Evolutionary conservation across 176 grass and related monocot species (phyloP).

Genomic region (Aegilops bicornis): DNA sequence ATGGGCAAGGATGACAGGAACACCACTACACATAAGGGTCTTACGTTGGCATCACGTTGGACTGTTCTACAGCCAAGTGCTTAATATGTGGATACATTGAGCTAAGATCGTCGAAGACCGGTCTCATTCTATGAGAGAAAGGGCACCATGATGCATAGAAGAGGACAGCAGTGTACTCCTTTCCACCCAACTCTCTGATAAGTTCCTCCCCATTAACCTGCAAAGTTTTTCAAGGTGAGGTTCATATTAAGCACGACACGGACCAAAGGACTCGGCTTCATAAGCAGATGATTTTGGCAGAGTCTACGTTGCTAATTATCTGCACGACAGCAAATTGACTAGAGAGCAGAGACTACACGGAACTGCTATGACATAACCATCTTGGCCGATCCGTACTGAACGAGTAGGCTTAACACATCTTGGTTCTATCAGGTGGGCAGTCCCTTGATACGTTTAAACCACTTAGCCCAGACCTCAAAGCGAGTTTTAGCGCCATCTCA

Average conservation of each 20-base stretch:
- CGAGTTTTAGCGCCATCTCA: neutral
- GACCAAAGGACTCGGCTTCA: neutral
- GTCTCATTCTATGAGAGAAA: slow-evolving; percentile 58
- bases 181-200: slow-evolving; percentile 26
- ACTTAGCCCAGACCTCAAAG: too few species aligned
- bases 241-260: slow-evolving; percentile 1
- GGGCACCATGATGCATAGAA: slow-evolving; percentile 93
- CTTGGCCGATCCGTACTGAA: too few species aligned
- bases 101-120: slow-evolving; percentile 71
- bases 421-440: too few species aligned
- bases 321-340: neutral
- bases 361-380: neutral
- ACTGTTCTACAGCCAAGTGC: slow-evolving; percentile 81
- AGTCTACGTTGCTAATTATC: neutral
- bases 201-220: slow-evolving; percentile 60
- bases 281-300: neutral
- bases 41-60: slow-evolving; percentile 64
- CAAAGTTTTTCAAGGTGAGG: neutral
- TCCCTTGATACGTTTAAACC: too few species aligned
- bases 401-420: too few species aligned
- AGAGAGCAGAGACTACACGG: neutral
- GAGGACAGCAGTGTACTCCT: slow-evolving; percentile 52
- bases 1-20: slow-evolving; percentile 21
- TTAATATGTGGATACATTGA: slow-evolving; percentile 84
- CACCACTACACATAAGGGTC: neutral